Percentiles rank a stretch among this genome's conserved stretches.
These are phyloP conservation scores for Blastomyces parvus DNA, from an alignment of 2,329 filamentous ascomycete species.

Conservation along the genomic window DNA sequence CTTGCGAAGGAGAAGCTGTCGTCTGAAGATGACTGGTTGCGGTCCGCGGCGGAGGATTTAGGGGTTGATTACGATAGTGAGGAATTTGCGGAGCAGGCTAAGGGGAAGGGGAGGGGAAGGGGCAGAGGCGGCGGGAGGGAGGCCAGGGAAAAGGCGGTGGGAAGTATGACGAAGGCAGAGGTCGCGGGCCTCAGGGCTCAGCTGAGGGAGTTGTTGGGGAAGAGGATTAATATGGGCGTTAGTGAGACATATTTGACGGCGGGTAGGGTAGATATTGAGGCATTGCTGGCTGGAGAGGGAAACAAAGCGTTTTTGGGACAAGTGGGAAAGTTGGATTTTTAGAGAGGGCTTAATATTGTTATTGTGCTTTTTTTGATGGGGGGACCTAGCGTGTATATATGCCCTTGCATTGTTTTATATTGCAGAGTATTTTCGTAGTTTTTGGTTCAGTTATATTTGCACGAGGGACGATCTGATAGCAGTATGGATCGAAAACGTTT, in stretches of 20 bases:
- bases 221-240: constrained; percentile 75
- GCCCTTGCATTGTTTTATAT: not conserved
- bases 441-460: not conserved
- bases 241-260: constrained; percentile 77
- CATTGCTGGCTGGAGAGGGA: constrained; percentile 55
- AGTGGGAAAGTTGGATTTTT: constrained; percentile 40
- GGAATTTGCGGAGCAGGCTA: constrained; percentile 58
- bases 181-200: constrained; percentile 60
- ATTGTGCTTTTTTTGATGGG: not conserved
- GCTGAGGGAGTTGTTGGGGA: constrained; percentile 58
- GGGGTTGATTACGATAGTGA: constrained; percentile 91
- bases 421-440: not conserved
- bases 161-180: constrained; percentile 61
- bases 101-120: constrained; percentile 54
- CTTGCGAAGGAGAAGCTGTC: constrained; percentile 81
- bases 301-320: constrained; percentile 58
- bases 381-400: not conserved
- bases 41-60: constrained; percentile 76
- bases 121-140: constrained; percentile 67
- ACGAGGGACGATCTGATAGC: not conserved
- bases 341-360: not conserved
- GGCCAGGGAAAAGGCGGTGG: constrained; percentile 63
- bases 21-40: constrained; percentile 76
- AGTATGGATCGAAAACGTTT: not conserved
- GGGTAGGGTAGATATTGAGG: constrained; percentile 72